Evolutionary conservation across 1,284 basidiomycete species (phyloP), one percentile per base, ranked within the genome.

Genomic region (Paramarasmius palmivorus): DNA sequence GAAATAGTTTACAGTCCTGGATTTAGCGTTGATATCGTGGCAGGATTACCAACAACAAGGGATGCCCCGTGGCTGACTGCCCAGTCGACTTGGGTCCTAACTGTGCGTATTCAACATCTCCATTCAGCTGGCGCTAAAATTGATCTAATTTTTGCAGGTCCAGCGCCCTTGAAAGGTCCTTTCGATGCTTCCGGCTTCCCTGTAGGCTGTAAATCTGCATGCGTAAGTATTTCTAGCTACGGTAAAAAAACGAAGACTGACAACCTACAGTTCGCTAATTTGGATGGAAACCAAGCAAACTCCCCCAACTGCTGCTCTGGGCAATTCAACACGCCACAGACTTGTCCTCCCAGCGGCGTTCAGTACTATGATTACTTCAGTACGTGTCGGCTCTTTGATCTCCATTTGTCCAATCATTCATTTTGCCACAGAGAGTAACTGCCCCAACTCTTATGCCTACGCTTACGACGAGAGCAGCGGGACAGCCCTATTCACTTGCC

Each of bases 181-280:
- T 78, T 67, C 57, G 80, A 85, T 63, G 68, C 75, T 4, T 64
- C 68, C 29, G 84, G 84, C 5, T 75, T 76, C 63, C 74, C 78
- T 6, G 76, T 84, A 1, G 85, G 84, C 4, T 87, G 85, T 71
- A 80, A 79, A 64, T 79, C 76, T 49, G 79, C 84, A 2, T 88
- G 84, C 65, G 52, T 47, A 41, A 34, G 55, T 61, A 8, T 45
- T 8, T 26, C 10, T 8, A 46, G 15, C 19, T 45, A 4, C 41
- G 20, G n/a, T 45, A 8, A 14, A 19, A 10, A 25, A 17, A 9
- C 20, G 10, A 22, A 4, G 7, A 38, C 34, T 45, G 8, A 36
- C 20, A 19, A 49, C 15, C 32, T 5, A 10, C 40, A 57, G 55
- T 36, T 60, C 1, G 82, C 82, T 12, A 81, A 83, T 59, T 68